Percentiles rank a stretch among this genome's conserved stretches.
Evolutionary conservation across 2,329 filamentous ascomycete genomes (phyloP).

Genomic region (Kalmusia sp.): DNA sequence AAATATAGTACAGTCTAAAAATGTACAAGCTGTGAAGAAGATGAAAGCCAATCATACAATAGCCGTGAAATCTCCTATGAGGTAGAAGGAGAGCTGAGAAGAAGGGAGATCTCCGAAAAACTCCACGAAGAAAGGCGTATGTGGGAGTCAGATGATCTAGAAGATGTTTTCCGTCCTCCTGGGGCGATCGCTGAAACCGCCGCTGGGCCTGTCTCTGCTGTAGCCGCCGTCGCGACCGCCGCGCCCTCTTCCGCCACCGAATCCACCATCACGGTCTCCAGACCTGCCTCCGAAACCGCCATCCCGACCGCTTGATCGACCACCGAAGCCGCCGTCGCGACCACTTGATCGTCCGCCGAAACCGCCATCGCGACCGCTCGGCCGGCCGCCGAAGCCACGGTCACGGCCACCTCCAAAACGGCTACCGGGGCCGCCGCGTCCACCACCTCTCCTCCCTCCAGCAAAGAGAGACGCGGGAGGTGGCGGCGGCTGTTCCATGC

Average conservation of each 20-base stretch:
- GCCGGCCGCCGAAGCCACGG: too few relatives aligned
- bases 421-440: conserved; percentile 19
- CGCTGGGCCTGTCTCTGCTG: neutral
- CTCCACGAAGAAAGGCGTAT: neutral
- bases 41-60: neutral
- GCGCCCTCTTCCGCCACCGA: neutral
- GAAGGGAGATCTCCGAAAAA: neutral
- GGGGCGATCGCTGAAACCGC: conserved; percentile 5
- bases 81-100: too few relatives aligned
- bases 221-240: neutral
- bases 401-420: conserved; percentile 18
- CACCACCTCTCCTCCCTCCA: conserved; percentile 14
- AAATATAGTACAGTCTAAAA: conserved; percentile 13
- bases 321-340: conserved; percentile 11
- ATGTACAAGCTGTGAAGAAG: conserved; percentile 8
- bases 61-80: neutral
- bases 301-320: conserved; percentile 9
- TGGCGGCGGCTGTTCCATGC: conserved; percentile 51
- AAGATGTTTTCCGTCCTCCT: neutral
- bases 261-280: conserved; percentile 15
- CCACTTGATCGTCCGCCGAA: conserved; percentile 24
- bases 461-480: conserved; percentile 32
- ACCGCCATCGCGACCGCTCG: too few relatives aligned
- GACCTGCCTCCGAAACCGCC: conserved; percentile 22
- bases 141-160: neutral